phyloP scores from a whole-genome alignment of 164 flowering plant genomes.

The Vitis riparia region DNA sequence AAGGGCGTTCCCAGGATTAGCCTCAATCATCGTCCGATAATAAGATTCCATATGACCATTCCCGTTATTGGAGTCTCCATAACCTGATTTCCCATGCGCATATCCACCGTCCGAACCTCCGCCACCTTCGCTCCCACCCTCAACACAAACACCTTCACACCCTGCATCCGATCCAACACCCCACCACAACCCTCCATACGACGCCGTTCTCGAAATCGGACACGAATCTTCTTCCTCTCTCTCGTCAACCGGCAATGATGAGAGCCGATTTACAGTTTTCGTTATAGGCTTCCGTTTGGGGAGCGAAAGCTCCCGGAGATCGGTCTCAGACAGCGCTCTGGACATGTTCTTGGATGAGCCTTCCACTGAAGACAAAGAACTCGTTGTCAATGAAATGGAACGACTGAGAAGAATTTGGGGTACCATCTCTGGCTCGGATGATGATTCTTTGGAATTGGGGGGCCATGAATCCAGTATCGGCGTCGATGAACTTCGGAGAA shows the following conservation, averaged over 20 bases:
- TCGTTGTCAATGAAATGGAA: conserved; percentile 18
- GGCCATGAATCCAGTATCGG: not conserved
- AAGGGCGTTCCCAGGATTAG: conserved; percentile 57
- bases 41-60: conserved; percentile 35
- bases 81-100: conserved; percentile 4
- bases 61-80: conserved; percentile 23
- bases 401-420: conserved; percentile 19
- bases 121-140: conserved; percentile 24
- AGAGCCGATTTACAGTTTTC: not conserved
- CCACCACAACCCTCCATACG: conserved; percentile 15
- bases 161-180: conserved; percentile 21
- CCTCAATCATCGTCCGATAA: conserved; percentile 60
- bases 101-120: conserved; percentile 16
- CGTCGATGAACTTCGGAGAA: conserved; percentile 3
- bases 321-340: conserved; percentile 45
- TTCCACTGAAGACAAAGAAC: conserved; percentile 8
- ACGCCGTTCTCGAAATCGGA: conserved; percentile 5
- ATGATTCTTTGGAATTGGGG: not conserved
- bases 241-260: conserved; percentile 14
- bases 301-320: conserved; percentile 28
- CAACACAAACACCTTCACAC: not conserved
- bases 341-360: conserved; percentile 28
- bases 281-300: conserved; percentile 21
- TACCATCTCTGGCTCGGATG: conserved; percentile 20
- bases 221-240: conserved; percentile 17